A percentile compares a stretch with the other conserved stretches of the same genome.
Evolutionary conservation across 2,329 filamentous ascomycete genomes (phyloP).

Genomic region (Podosphaera fusca): DNA sequence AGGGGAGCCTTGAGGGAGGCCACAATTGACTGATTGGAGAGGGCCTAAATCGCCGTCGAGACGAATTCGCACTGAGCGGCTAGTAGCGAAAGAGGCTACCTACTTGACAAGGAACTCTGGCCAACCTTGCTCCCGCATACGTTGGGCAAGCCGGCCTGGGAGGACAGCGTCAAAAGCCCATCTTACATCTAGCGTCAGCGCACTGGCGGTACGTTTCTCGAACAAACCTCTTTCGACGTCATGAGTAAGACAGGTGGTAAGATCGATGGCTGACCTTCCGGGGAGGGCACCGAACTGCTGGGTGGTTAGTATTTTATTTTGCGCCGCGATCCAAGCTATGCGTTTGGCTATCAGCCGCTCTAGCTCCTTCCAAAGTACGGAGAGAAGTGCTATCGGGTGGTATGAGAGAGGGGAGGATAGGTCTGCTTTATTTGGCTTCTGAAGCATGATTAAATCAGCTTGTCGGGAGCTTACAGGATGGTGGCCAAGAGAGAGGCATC

Average conservation of each 20-base stretch:
- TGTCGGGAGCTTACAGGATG: neutral
- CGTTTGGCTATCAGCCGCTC: neutral
- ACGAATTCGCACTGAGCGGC: neutral
- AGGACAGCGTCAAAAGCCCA: neutral
- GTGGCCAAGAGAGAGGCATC: neutral
- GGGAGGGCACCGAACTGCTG: neutral
- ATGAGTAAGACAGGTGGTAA: neutral
- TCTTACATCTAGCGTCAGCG: neutral
- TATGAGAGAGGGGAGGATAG: neutral
- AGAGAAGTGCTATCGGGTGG: neutral
- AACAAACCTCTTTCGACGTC: neutral
- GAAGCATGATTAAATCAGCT: neutral
- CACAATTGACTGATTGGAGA: neutral
- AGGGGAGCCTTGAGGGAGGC: neutral
- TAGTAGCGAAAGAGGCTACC: neutral
- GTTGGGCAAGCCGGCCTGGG: neutral
- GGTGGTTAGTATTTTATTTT: no score
- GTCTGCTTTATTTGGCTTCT: neutral
- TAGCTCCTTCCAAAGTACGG: neutral
- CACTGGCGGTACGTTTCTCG: neutral
- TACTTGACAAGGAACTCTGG: neutral
- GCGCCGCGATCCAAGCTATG: neutral
- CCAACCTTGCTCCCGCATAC: neutral
- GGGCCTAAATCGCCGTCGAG: neutral
- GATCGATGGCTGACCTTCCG: neutral